phyloP scores from a whole-genome alignment of 768 basidiomycete species.

The Leccinum fibrillosum region DNA sequence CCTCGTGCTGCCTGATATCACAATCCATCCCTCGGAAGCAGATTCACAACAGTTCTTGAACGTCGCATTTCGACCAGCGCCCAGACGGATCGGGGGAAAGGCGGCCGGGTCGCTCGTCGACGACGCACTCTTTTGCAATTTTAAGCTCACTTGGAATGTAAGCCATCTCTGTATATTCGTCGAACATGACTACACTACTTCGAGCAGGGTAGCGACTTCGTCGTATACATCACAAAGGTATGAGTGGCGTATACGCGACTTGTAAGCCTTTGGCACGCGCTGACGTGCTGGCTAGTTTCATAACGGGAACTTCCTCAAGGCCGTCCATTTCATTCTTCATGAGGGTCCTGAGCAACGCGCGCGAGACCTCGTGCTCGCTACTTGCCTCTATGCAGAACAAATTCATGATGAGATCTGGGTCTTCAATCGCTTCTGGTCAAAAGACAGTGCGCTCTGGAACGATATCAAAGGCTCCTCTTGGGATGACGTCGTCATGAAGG shows the following conservation, averaged over 20 bases:
- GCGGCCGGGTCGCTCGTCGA: conserved; percentile 55
- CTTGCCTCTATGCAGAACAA: conserved; percentile 49
- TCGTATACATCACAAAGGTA: conserved; percentile 53
- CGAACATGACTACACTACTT: not conserved
- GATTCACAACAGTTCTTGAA: conserved; percentile 47
- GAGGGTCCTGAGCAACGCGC: conserved; percentile 53
- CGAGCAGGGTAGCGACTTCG: conserved; percentile 51
- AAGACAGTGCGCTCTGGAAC: conserved; percentile 57
- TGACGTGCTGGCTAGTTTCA: conserved; percentile 29
- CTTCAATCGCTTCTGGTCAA: conserved; percentile 68
- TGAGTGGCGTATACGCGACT: conserved; percentile 7
- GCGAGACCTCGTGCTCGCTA: conserved; percentile 49
- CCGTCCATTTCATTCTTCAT: conserved; percentile 53
- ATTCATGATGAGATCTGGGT: conserved; percentile 75
- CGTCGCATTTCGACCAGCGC: conserved; percentile 46
- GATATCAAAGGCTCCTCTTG: conserved; percentile 65
- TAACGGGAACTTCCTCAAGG: conserved; percentile 17
- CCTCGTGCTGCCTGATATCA: conserved; percentile 48
- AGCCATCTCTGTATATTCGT: conserved; percentile 14
- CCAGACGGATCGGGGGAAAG: conserved; percentile 35
- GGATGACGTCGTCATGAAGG: conserved; percentile 72
- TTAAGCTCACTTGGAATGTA: conserved; percentile 59
- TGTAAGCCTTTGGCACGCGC: not conserved
- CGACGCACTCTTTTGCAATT: conserved; percentile 49
- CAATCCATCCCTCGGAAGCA: conserved; percentile 43